Percentiles rank a stretch among this genome's conserved stretches.
These are phyloP conservation scores for Colletotrichum sp. DNA, from an alignment of 2,329 filamentous ascomycete species.

Conservation along the genomic window DNA sequence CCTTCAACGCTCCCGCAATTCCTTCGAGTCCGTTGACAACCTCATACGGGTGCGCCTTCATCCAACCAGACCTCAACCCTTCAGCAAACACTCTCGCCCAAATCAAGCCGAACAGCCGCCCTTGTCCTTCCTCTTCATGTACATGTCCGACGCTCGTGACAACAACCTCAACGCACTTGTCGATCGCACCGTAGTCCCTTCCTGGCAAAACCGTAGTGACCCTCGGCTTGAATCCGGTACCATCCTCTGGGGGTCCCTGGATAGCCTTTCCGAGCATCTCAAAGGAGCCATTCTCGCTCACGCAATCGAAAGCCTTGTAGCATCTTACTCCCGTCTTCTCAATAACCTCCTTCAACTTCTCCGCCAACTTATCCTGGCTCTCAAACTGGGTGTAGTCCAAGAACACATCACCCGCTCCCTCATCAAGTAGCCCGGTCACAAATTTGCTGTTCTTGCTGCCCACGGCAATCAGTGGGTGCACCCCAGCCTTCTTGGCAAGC, in stretches of 20 bases:
- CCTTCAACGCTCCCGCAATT: conserved; percentile 16
- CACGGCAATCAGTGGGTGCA: conserved; percentile 64
- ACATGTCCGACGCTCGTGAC: conserved; percentile 14
- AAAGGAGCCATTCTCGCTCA: conserved; percentile 21
- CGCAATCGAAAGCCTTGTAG: conserved; percentile 19
- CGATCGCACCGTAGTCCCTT: background rate
- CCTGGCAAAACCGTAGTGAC: conserved; percentile 21
- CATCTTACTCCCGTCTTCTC: conserved; percentile 3
- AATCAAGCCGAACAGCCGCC: conserved; percentile 16
- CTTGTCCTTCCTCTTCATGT: conserved; percentile 14
- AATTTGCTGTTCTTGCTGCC: conserved; percentile 45
- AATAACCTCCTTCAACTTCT: conserved; percentile 18
- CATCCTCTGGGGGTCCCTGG: conserved; percentile 14
- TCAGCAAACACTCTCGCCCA: conserved; percentile 16
- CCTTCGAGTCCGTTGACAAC: conserved; percentile 14
- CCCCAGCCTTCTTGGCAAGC: conserved; percentile 51
- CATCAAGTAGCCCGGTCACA: conserved; percentile 5
- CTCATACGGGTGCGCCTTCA: conserved; percentile 23
- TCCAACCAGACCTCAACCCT: conserved; percentile 21
- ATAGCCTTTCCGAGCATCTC: conserved; percentile 19
- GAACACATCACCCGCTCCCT: conserved; percentile 17
- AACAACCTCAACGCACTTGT: conserved; percentile 17
- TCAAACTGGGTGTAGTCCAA: conserved; percentile 24
- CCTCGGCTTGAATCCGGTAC: conserved; percentile 11
- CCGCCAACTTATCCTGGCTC: conserved; percentile 13